Evolutionary conservation across 139 green algal species (phyloP).

Genomic region (Dunaliella sp.): DNA sequence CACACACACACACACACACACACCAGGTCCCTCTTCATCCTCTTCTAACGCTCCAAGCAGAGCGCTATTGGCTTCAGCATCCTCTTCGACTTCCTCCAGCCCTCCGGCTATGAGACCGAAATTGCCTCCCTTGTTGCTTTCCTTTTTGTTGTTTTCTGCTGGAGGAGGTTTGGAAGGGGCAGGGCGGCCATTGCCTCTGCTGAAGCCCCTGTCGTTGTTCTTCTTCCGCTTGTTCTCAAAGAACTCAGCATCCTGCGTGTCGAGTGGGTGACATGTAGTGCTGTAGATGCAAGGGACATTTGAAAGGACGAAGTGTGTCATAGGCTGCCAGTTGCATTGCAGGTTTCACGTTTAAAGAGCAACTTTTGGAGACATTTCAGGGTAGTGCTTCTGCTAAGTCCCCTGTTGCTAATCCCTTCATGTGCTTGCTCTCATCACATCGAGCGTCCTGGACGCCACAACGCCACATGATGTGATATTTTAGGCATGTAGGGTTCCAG

Average conservation of each 20-base stretch:
- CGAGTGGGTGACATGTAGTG: no score
- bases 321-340: no score
- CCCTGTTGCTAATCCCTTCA: no score
- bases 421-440: no score
- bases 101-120: background rate
- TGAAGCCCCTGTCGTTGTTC: conserved; percentile 19
- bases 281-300: no score
- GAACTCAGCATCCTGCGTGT: conserved; percentile 71
- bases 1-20: conserved; percentile 26
- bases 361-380: no score
- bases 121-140: background rate
- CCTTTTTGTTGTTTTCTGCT: conserved; percentile 10
- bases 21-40: conserved; percentile 44
- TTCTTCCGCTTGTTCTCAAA: conserved; percentile 68
- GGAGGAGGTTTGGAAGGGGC: background rate
- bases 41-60: conserved; percentile 34
- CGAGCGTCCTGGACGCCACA: no score
- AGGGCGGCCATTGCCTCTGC: background rate
- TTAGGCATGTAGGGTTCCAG: no score
- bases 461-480: no score
- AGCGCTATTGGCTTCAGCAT: background rate
- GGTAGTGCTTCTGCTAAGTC: no score
- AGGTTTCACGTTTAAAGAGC: no score
- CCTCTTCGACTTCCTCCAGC: background rate
- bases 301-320: no score